phyloP scores from a whole-genome alignment of 192 early-diverging fungal genomes.

The Gigaspora rosea region DNA sequence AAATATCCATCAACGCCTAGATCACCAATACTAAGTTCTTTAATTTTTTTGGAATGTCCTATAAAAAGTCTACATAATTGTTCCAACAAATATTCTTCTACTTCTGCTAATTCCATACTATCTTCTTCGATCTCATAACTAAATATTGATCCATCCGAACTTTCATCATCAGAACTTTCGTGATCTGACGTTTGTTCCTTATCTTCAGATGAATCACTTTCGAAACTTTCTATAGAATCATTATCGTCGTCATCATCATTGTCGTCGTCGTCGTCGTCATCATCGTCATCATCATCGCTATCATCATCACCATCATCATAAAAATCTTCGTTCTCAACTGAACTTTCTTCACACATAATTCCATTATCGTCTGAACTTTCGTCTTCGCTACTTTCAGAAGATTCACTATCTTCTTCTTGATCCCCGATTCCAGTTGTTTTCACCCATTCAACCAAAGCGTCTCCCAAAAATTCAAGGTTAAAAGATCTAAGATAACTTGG shows the following conservation, averaged over 20 bases:
- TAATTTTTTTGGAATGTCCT: background rate
- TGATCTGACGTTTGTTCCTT: background rate
- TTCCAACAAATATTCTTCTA: background rate
- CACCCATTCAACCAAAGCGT: background rate
- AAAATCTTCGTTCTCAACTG: background rate
- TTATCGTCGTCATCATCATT: background rate
- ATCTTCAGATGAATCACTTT: background rate
- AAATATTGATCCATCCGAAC: background rate
- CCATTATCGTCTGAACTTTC: background rate
- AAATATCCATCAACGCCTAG: background rate
- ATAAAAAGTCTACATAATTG: background rate
- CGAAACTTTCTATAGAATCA: background rate
- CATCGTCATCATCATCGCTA: background rate
- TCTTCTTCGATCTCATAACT: background rate
- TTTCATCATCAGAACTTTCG: background rate
- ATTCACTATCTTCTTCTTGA: background rate
- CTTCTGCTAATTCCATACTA: background rate
- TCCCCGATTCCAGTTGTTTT: background rate
- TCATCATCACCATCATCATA: background rate
- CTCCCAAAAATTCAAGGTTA: background rate
- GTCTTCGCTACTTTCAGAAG: background rate
- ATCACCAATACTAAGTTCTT: background rate
- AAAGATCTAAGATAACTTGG: background rate
- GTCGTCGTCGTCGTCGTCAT: background rate
- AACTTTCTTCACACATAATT: background rate